A percentile compares a stretch with the other conserved stretches of the same genome.
Evolutionary conservation across 163 green algal genomes (phyloP).

Genomic region (Scenedesmus sp.): DNA sequence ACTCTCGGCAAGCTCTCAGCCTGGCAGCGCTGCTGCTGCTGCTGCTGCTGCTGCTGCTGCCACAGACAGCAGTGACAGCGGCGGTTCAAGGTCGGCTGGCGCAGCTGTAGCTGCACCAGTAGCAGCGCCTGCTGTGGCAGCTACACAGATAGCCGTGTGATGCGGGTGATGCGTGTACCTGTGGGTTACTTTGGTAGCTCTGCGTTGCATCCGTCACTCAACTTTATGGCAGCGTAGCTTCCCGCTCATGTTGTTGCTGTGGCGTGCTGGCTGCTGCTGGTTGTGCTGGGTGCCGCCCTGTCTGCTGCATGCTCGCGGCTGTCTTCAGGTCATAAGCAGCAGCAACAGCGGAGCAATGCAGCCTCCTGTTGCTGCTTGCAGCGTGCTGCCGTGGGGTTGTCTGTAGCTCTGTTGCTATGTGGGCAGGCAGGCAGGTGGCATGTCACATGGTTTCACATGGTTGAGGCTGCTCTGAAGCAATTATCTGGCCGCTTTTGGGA

Average conservation of each 20-base stretch:
- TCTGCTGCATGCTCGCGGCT: not conserved
- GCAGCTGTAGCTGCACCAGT: not conserved
- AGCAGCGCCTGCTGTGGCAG: not conserved
- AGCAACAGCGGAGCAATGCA: too few species aligned
- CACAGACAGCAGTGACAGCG: not conserved
- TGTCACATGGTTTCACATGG: too few species aligned
- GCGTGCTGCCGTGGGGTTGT: too few species aligned
- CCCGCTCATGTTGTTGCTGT: not conserved
- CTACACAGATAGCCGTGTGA: not conserved
- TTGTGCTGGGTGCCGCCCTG: not conserved
- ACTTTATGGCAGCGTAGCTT: not conserved
- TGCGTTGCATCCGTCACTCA: not conserved
- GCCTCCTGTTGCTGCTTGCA: too few species aligned
- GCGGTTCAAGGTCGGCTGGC: not conserved
- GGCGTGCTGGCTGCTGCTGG: not conserved
- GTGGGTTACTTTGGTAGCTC: too few species aligned
- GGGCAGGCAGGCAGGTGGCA: not conserved
- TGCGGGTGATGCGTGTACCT: not conserved
- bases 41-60: constrained; percentile 31
- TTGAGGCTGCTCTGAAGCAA: too few species aligned
- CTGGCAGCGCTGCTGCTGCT: not conserved
- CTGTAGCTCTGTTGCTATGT: too few species aligned
- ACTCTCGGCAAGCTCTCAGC: not conserved
- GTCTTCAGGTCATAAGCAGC: too few species aligned
- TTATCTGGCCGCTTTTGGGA: not conserved